A percentile compares a stretch with the other conserved stretches of the same genome.
These are phyloP conservation scores for Globisporangium radiosum DNA, from an alignment of 352 stramenopile species.

Conservation along the genomic window DNA sequence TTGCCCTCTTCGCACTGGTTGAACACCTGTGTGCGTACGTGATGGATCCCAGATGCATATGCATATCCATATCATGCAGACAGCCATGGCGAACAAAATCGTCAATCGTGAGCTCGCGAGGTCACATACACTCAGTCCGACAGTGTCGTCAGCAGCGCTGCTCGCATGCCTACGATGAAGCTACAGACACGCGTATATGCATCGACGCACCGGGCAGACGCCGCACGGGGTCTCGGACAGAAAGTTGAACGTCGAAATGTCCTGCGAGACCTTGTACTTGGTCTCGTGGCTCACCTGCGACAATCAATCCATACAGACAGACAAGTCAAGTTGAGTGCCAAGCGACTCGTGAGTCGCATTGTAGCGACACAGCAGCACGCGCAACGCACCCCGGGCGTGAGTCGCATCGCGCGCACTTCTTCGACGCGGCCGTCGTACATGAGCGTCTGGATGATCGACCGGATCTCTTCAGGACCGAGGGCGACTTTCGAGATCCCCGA, in stretches of 20 bases:
- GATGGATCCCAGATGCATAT: no score
- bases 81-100: no score
- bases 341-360: not conserved
- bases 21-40: constrained; percentile 52
- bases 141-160: no score
- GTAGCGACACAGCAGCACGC: no score
- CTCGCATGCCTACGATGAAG: no score
- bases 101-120: no score
- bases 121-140: no score
- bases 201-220: constrained; percentile 71
- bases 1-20: constrained; percentile 89
- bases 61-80: no score
- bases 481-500: constrained; percentile 90
- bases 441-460: constrained; percentile 89
- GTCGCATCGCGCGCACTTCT: constrained; percentile 79
- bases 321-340: no score
- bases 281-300: constrained; percentile 63
- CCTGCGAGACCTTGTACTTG: constrained; percentile 85
- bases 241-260: constrained; percentile 85
- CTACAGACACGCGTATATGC: no score
- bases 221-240: constrained; percentile 87
- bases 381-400: constrained; percentile 63
- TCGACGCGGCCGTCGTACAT: constrained; percentile 90
- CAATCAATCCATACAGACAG: not conserved
- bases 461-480: constrained; percentile 85